Evolutionary conservation across 2,329 filamentous ascomycete genomes (phyloP).

Genomic region (Pestalotiopsis sp.): DNA sequence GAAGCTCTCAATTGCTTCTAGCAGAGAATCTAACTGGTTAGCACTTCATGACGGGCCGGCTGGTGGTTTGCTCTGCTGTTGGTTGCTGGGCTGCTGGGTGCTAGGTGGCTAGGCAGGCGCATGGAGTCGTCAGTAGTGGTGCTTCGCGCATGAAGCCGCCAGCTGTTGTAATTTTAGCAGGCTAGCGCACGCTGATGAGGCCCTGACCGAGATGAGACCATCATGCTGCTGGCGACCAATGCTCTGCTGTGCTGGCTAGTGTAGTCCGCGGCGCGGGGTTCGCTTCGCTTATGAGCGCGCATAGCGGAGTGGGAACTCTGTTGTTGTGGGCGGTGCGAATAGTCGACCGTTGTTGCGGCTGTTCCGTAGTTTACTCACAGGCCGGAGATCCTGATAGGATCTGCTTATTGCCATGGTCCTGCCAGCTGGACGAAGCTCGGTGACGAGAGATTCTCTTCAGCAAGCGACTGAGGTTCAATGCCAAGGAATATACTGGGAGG

Average conservation of each 20-base stretch:
- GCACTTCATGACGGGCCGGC: not conserved
- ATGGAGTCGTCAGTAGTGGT: not conserved
- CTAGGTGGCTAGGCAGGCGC: not conserved
- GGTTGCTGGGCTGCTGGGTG: not conserved
- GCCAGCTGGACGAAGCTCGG: not conserved
- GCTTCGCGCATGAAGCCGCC: not conserved
- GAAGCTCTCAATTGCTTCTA: not conserved
- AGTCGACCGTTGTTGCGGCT: not conserved
- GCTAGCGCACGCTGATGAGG: not conserved
- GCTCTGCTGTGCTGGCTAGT: not conserved
- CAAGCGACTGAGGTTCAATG: not conserved
- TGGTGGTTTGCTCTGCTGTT: not conserved
- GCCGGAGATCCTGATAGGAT: not conserved
- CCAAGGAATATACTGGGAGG: not conserved
- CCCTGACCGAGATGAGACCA: not conserved
- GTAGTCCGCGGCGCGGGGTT: not conserved
- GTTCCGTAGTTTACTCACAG: not conserved
- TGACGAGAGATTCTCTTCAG: not conserved
- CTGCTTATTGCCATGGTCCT: not conserved
- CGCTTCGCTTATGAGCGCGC: not conserved
- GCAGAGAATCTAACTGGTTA: not conserved
- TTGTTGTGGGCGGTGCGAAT: not conserved
- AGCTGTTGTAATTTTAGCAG: not conserved
- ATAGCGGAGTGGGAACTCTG: not conserved
- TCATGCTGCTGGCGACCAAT: not conserved